These are phyloP conservation scores for Stagonosporopsis cucurbitacearum DNA, from an alignment of 2,329 filamentous ascomycete genomes.

Conservation along the genomic window DNA sequence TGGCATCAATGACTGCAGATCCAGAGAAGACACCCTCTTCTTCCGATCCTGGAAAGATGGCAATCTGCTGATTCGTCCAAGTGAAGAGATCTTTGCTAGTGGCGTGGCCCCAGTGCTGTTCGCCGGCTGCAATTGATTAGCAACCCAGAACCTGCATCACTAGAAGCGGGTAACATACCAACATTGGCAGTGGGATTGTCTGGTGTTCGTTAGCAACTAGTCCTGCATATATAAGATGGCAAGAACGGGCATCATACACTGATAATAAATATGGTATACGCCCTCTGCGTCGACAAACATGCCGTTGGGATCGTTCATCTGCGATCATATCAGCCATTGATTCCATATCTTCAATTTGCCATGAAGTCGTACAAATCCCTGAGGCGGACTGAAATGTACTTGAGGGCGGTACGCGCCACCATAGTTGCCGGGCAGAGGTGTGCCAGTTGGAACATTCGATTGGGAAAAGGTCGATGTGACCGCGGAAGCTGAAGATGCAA, in stretches of 20 bases:
- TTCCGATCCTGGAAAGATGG: conserved; percentile 64
- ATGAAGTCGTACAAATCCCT: conserved; percentile 33
- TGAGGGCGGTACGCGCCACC: conserved; percentile 56
- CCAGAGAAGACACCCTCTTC: conserved; percentile 61
- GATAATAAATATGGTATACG: conserved; percentile 70
- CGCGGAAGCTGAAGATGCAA: background rate
- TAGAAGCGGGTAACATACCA: background rate
- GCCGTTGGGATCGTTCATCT: conserved; percentile 68
- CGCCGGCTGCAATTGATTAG: conserved; percentile 51
- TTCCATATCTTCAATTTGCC: background rate
- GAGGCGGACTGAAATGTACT: conserved; percentile 63
- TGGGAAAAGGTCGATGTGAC: conserved; percentile 32
- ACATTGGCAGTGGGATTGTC: conserved; percentile 59
- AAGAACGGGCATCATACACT: conserved; percentile 51
- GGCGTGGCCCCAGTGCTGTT: conserved; percentile 72
- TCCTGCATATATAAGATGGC: background rate
- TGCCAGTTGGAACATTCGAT: conserved; percentile 39
- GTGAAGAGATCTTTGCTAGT: conserved; percentile 67
- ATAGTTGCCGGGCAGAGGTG: conserved; percentile 51
- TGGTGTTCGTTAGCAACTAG: conserved; percentile 23
- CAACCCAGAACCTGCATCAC: background rate
- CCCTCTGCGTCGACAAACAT: conserved; percentile 65
- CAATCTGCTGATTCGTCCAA: conserved; percentile 70
- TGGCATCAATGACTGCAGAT: conserved; percentile 64
- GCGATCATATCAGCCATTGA: background rate